Evolutionary conservation across 2,329 filamentous ascomycete genomes (phyloP), one percentile per base, ranked within the genome.

Genomic region (Pseudocercospora pini-densiflorae): DNA sequence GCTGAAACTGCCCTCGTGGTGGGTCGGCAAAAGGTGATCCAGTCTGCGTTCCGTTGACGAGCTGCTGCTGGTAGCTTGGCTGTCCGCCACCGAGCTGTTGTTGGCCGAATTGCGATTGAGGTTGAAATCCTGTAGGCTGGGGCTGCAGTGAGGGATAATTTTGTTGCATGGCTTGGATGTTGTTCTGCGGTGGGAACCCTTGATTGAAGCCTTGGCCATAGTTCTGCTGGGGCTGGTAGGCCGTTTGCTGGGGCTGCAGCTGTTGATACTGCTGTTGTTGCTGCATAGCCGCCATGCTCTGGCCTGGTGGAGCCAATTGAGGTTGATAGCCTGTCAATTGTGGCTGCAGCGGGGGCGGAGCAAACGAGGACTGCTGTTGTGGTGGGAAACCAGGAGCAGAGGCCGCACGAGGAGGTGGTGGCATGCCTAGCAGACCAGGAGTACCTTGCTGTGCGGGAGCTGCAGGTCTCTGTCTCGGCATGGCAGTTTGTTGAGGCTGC

Each of bases 341-440:
- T 61, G 93, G 89, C 77, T 94, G 90, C 71, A 97, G 80, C 16
- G 92, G 89, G 59, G 92, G 88, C 19, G 90, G 87, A 7, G 87
- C 86, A 77, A 96, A 75, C 84, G 86, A 78, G 86, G 89, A 88
- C 75, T 91, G 90, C 59, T 88, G 79, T n/a, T 74, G 75, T 31
- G 71, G 64, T 31, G 65, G 72, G 66, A 84, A 90, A 62, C 93
- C 91, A 27, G 95, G 94, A 45, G 95, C 94, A 47, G 94, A 97
- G 12, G 95, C 85, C 7, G 95, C 91, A 67, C 95, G 87, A 61
- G 89, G 87, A 10, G 93, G 93, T 19, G 92, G 93, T 7, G 93
- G 93, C 58, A 90, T 87, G 68, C 94, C 87, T 43, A 97, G 83
- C 19, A 88, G 87, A 45, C 87, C 83, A 59, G 75, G 82, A 71